Conservation (phyloP, 208 protist species). For the Acanthamoeba sp. region DNA sequence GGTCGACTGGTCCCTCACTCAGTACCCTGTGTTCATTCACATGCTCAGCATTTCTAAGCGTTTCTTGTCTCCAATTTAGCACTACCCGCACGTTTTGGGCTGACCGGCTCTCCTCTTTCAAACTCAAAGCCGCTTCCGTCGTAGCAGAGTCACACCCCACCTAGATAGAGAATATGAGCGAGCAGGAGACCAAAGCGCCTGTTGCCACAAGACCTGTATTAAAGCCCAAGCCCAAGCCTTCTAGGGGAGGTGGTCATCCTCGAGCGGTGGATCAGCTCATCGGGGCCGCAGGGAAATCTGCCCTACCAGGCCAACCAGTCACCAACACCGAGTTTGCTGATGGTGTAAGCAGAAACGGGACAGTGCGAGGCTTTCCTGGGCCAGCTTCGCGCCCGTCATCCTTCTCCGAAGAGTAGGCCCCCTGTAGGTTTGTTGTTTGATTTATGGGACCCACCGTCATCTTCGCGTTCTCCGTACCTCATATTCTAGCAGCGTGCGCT, state of each 20-base stretch:
- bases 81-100: too few species aligned
- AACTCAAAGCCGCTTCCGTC: too few species aligned
- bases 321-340: constrained; percentile 16
- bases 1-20: not conserved
- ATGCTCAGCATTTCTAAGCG: too few species aligned
- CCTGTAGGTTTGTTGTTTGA: too few species aligned
- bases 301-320: not conserved
- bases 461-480: too few species aligned
- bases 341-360: not conserved
- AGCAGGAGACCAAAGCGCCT: not conserved
- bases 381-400: not conserved
- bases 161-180: not conserved
- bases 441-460: too few species aligned
- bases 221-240: not conserved
- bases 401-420: not conserved
- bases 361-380: not conserved
- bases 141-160: not conserved
- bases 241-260: not conserved
- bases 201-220: not conserved
- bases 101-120: too few species aligned
- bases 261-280: not conserved
- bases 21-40: not conserved
- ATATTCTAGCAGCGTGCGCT: too few species aligned
- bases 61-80: too few species aligned
- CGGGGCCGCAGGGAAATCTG: too few species aligned